Conservation (phyloP, 2,329 filamentous ascomycete species). For the Orbilia oligospora region DNA sequence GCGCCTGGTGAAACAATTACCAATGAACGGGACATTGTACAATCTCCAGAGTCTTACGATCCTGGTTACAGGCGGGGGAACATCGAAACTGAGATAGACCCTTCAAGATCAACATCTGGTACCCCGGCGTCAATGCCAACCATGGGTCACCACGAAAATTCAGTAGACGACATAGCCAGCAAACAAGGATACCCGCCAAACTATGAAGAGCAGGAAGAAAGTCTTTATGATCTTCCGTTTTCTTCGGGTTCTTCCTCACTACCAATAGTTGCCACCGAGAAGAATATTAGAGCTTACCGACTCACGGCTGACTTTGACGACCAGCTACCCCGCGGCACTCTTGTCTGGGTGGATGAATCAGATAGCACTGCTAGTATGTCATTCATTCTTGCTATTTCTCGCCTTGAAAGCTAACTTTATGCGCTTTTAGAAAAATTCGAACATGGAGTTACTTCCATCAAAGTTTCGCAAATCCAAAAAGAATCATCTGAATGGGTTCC, state of each 20-base stretch:
- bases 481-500: slow-evolving; percentile 46
- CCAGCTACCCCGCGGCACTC: slow-evolving; percentile 33
- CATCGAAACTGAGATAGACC: slow-evolving; percentile 18
- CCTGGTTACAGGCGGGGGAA: background rate
- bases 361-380: slow-evolving; percentile 44
- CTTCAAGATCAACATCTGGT: background rate
- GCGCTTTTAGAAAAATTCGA: slow-evolving; percentile 40
- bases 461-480: slow-evolving; percentile 22
- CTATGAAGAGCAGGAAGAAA: slow-evolving; percentile 19
- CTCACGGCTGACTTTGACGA: slow-evolving; percentile 32
- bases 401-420: slow-evolving; percentile 10
- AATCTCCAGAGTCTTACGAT: slow-evolving; percentile 47
- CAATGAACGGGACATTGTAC: slow-evolving; percentile 24
- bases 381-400: background rate
- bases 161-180: background rate
- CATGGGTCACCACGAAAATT: slow-evolving; percentile 5
- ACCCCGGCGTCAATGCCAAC: background rate
- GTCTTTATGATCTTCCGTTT: slow-evolving; percentile 5
- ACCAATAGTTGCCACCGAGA: slow-evolving; percentile 27
- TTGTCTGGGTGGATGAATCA: slow-evolving; percentile 55
- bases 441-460: slow-evolving; percentile 18
- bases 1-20: slow-evolving; percentile 22
- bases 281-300: slow-evolving; percentile 39
- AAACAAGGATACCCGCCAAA: background rate
- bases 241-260: slow-evolving; percentile 32